Evolutionary conservation across 2,329 filamentous ascomycete genomes (phyloP), one percentile per base, ranked within the genome.

Genomic region (Pseudomassariella vexata): DNA sequence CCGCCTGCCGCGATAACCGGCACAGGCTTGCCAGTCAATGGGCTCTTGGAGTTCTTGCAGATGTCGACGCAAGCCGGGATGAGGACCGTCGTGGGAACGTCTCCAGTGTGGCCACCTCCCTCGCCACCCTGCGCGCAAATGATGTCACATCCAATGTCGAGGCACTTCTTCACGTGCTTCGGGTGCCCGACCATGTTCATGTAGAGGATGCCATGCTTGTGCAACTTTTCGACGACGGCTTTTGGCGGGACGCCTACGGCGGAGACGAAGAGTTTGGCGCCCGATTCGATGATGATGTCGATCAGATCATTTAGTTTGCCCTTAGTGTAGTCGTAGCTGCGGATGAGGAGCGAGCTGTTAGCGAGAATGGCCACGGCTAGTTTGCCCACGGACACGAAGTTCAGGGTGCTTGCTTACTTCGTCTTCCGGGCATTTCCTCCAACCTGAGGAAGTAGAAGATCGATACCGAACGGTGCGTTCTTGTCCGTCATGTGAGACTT

Each of bases 171-270:
- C 43, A 95, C 90, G 68, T 98, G 92, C 80, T 98, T 98, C 56
- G 92, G 90, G 74, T 98, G 92, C 47, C 92, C 92, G 59, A 98
- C 89, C 92, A 98, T 98, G 81, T 98, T 98, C 92, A 96, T 96
- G 75, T 94, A 95, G 47, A 94, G 74, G 48, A 98, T 76, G 47
- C 89, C 89, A 53, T 79, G 68, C 55, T 79, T 76, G 76, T 98
- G 92, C 28, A 98, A 79, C 57, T 77, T 83, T 46, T 96, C 88
- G 52, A 98, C 88, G 37, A 95, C 82, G 48, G 75, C 68, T 65
- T 85, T 86, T 46, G 92, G 87, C 25, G 92, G 89, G 17, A 96
- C 84, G 53, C 92, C 92, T 58, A 98, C 88, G 52, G 92, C 92
- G 32, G 86, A 95, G 50, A 98, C 92, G 68, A 98, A 98, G 38